These are phyloP conservation scores for Fagopyrum esculentum DNA, from an alignment of 148 eudicot genomes.

Conservation along the genomic window DNA sequence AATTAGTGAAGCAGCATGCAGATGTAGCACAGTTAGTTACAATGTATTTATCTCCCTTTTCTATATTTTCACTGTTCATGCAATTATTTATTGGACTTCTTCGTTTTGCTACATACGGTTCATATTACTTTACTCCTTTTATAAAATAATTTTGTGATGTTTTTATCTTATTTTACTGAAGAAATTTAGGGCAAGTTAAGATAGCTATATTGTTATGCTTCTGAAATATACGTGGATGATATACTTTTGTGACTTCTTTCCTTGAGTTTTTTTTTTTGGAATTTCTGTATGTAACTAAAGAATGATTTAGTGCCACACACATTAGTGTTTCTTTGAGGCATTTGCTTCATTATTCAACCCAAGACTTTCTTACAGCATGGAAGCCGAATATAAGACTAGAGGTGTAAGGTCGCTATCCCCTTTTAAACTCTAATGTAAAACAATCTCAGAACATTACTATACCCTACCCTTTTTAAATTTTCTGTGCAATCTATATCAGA, in stretches of 20 bases:
- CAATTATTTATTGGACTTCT: not conserved
- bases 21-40: slow-evolving; percentile 84
- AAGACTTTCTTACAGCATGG: not conserved
- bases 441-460: not conserved
- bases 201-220: not conserved
- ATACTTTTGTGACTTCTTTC: not conserved
- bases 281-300: not conserved
- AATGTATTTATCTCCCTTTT: slow-evolving; percentile 42
- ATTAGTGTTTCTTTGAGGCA: not conserved
- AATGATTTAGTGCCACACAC: not conserved
- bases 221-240: not conserved
- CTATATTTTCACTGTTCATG: slow-evolving; percentile 8
- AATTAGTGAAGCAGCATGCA: slow-evolving; percentile 83
- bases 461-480: not conserved
- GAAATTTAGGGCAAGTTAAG: not conserved
- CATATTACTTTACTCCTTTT: not conserved
- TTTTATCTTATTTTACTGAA: not conserved
- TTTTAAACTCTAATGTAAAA: not conserved
- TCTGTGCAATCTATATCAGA: not conserved
- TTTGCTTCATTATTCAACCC: not conserved
- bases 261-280: not conserved
- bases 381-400: not conserved
- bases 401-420: not conserved
- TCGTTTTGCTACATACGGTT: not conserved
- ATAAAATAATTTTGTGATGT: not conserved